phyloP scores from a whole-genome alignment of 2,329 filamentous ascomycete species.

The Pseudogymnoascus sp. region DNA sequence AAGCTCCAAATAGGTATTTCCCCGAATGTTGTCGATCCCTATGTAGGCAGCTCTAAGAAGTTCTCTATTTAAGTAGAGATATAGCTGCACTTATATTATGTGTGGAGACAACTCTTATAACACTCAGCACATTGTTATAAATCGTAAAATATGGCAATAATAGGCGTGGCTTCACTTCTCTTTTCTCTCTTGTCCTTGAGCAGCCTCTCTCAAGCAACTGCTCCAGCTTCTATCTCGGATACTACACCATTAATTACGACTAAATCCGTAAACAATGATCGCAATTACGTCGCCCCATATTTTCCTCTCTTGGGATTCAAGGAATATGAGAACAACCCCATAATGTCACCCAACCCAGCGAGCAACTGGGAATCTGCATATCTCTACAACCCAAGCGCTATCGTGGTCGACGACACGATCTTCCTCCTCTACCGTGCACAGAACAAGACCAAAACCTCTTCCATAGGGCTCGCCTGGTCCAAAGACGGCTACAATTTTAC shows the following conservation, averaged over 20 bases:
- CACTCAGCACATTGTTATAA: not conserved
- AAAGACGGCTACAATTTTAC: slow-evolving; percentile 31
- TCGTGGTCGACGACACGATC: slow-evolving; percentile 26
- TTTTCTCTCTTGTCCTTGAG: not conserved
- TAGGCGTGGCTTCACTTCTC: not conserved
- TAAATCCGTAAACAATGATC: slow-evolving; percentile 14
- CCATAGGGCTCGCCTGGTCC: slow-evolving; percentile 32
- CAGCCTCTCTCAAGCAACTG: not conserved
- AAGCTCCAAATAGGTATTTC: not conserved
- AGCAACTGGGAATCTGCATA: slow-evolving; percentile 26
- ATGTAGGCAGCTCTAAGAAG: not conserved
- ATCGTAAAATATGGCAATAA: not conserved
- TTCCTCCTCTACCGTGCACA: slow-evolving; percentile 33
- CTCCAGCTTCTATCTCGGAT: not conserved
- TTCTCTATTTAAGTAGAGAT: not conserved
- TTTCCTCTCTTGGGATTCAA: slow-evolving; percentile 18
- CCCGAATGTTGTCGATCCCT: too few relatives aligned
- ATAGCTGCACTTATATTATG: not conserved
- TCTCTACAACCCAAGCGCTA: slow-evolving; percentile 26
- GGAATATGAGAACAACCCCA: slow-evolving; percentile 19
- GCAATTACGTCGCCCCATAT: slow-evolving; percentile 16
- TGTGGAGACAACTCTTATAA: not conserved
- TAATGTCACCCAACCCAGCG: slow-evolving; percentile 18
- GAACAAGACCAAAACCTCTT: slow-evolving; percentile 27
- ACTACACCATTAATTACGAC: slow-evolving; percentile 11